A percentile compares a stretch with the other conserved stretches of the same genome.
phyloP scores from a whole-genome alignment of 2,329 filamentous ascomycete species.

The Hymenotorrendiella dingleyae region DNA sequence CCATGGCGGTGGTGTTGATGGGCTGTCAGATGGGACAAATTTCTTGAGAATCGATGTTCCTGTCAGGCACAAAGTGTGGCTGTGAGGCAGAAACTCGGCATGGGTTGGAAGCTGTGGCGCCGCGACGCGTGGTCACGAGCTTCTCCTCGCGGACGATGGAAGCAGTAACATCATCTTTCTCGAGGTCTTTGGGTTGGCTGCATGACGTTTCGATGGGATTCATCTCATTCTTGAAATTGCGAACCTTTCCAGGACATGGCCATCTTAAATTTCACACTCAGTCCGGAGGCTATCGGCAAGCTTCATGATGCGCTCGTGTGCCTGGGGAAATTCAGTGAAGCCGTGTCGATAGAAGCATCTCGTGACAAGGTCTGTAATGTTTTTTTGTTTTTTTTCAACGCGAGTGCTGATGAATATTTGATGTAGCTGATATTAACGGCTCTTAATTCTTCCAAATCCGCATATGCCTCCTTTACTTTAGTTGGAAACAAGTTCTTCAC shows the following conservation, averaged over 20 bases:
- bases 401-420: slow-evolving; percentile 6
- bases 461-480: slow-evolving; percentile 68
- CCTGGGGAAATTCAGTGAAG: slow-evolving; percentile 73
- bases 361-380: slow-evolving; percentile 22
- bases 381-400: background rate
- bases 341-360: slow-evolving; percentile 60
- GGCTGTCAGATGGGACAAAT: slow-evolving; percentile 7
- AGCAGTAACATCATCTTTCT: no score
- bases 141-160: no score
- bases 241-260: no score
- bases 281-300: slow-evolving; percentile 63
- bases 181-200: no score
- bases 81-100: no score
- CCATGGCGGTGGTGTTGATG: slow-evolving; percentile 22
- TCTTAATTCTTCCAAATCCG: slow-evolving; percentile 74
- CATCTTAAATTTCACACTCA: slow-evolving; percentile 66
- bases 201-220: no score
- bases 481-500: slow-evolving; percentile 65
- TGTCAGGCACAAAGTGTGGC: no score
- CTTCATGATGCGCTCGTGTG: slow-evolving; percentile 70
- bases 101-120: no score
- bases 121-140: no score
- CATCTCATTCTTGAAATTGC: no score
- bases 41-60: no score
- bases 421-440: slow-evolving; percentile 64